A percentile compares a stretch with the other conserved stretches of the same genome.
These are phyloP conservation scores for Aspergillus transmontanensis DNA, from an alignment of 2,329 filamentous ascomycete species.

Conservation along the genomic window DNA sequence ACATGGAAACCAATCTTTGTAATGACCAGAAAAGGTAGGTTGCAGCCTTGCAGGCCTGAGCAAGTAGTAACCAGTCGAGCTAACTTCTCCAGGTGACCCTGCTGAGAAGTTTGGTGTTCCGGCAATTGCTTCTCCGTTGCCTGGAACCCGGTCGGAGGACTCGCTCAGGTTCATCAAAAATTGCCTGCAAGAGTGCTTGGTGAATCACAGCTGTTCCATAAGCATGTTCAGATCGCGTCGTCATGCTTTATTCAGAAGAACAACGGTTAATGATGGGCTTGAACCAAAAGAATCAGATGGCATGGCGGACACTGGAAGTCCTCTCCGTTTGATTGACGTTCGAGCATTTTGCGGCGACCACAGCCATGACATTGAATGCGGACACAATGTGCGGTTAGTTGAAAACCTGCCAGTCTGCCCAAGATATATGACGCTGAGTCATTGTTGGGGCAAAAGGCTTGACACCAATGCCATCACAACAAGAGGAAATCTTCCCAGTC, in stretches of 20 bases:
- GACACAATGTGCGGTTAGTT: neutral
- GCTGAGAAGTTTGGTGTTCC: neutral
- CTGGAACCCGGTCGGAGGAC: neutral
- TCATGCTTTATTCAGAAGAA: neutral
- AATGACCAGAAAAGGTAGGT: neutral
- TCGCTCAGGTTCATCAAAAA: neutral
- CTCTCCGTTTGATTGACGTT: neutral
- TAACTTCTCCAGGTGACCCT: neutral
- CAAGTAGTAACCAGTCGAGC: neutral
- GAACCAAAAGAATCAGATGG: neutral
- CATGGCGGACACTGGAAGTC: rapidly evolving
- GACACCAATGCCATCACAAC: neutral
- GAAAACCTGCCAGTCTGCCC: neutral
- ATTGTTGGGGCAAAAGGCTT: neutral
- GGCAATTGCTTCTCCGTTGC: neutral
- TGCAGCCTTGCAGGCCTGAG: too few relatives aligned
- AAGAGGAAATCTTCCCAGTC: neutral
- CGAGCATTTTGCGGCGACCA: neutral
- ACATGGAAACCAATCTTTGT: neutral
- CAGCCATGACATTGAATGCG: neutral
- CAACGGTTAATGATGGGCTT: neutral
- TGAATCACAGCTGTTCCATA: neutral
- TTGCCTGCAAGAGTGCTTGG: neutral
- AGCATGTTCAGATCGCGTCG: neutral
- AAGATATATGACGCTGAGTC: neutral